Conservation (phyloP, 1,284 basidiomycete species). For the Naganishia liquefaciens region DNA sequence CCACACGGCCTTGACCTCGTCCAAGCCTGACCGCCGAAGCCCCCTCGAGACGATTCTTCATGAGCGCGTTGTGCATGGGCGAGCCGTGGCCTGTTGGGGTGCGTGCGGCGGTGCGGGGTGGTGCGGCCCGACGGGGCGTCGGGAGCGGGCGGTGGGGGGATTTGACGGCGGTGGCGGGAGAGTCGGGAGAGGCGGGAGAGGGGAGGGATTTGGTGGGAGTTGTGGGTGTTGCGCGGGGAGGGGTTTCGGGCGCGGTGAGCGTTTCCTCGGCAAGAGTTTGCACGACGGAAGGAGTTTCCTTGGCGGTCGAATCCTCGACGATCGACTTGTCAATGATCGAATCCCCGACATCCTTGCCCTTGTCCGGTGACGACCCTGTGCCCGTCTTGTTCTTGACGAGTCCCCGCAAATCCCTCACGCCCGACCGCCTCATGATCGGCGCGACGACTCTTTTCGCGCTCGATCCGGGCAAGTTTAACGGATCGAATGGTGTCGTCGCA, state of each 20-base stretch:
- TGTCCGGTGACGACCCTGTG: not conserved
- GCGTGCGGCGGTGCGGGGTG: conserved; percentile 7
- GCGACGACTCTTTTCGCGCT: conserved; percentile 11
- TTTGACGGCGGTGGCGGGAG: not conserved
- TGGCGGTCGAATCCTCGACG: not conserved
- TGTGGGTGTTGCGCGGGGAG: not conserved
- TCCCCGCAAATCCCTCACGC: conserved; percentile 9
- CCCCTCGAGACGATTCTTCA: conserved; percentile 10
- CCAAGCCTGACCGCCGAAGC: not conserved
- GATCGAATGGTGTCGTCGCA: not conserved
- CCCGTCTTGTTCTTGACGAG: not conserved
- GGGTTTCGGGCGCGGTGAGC: no score
- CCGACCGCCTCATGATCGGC: not conserved
- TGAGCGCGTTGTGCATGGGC: conserved; percentile 23
- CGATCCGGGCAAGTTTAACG: conserved; percentile 16
- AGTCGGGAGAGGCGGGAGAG: not conserved
- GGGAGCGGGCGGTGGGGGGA: not conserved
- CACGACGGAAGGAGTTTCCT: not conserved
- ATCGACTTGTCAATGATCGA: not conserved
- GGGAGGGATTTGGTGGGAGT: not conserved
- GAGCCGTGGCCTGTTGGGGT: conserved; percentile 21
- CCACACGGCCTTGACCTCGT: not conserved
- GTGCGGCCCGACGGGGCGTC: not conserved
- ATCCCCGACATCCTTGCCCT: not conserved
- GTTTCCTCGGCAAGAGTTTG: not conserved